These are phyloP conservation scores for Suillus discolor DNA, from an alignment of 768 basidiomycete species.

Conservation along the genomic window DNA sequence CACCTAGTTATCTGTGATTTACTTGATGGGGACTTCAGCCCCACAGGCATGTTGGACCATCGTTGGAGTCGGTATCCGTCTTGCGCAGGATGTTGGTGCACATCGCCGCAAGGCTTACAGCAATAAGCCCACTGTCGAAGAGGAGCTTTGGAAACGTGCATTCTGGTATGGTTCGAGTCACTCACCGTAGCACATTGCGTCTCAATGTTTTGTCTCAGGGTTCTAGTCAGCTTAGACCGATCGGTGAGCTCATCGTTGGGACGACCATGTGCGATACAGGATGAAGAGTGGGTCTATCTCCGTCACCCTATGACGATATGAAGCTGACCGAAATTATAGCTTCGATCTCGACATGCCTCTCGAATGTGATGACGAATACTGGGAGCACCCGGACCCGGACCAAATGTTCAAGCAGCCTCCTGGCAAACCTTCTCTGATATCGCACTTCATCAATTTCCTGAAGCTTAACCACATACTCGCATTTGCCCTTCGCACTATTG, in stretches of 20 bases:
- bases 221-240: conserved; percentile 33
- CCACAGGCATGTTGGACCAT: conserved; percentile 72
- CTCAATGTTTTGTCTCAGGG: conserved; percentile 19
- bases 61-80: conserved; percentile 60
- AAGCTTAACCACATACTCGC: conserved; percentile 66
- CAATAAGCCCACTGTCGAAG: conserved; percentile 42
- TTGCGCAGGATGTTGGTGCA: conserved; percentile 62
- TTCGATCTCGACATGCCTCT: conserved; percentile 64
- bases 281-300: conserved; percentile 60
- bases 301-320: not conserved
- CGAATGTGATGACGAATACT: conserved; percentile 72
- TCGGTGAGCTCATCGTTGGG: conserved; percentile 54
- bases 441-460: conserved; percentile 55
- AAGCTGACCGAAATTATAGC: conserved; percentile 33
- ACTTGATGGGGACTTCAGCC: conserved; percentile 57
- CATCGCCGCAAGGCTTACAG: conserved; percentile 43
- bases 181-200: not conserved
- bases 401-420: conserved; percentile 64
- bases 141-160: conserved; percentile 62
- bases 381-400: conserved; percentile 51
- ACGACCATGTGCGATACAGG: conserved; percentile 65
- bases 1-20: conserved; percentile 52
- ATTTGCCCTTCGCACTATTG: conserved; percentile 63
- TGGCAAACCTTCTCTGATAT: conserved; percentile 53
- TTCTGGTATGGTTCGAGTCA: conserved; percentile 42